Percentiles rank a stretch among this genome's conserved stretches.
Conservation (phyloP, 345 rosid species). For the Jatropha curcas region DNA sequence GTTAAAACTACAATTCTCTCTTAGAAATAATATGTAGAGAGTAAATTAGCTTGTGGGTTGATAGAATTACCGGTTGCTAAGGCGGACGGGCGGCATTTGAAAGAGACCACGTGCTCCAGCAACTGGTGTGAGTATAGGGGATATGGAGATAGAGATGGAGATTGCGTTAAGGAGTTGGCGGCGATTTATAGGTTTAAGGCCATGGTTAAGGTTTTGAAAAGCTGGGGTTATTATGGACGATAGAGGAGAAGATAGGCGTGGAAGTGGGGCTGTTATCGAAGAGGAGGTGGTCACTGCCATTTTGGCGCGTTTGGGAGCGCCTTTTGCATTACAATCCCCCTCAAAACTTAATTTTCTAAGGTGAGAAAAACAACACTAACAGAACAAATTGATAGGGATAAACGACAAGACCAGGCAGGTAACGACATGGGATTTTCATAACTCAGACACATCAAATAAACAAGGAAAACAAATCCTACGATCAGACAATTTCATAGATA, state of each 20-base stretch:
- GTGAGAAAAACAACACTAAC: no score
- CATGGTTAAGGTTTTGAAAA: slow-evolving; percentile 9
- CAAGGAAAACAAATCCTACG: no score
- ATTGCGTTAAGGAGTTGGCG: slow-evolving; percentile 51
- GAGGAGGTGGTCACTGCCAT: slow-evolving; percentile 13
- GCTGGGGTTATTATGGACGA: not conserved
- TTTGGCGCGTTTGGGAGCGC: slow-evolving; percentile 14
- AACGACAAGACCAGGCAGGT: no score
- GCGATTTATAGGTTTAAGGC: slow-evolving; percentile 34
- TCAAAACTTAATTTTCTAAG: no score
- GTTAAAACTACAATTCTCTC: no score
- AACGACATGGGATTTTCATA: no score
- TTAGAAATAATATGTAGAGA: no score
- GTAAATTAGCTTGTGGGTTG: not conserved
- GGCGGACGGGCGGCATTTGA: slow-evolving; percentile 68
- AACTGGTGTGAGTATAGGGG: slow-evolving; percentile 18
- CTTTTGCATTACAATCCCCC: no score
- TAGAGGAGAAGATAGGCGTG: slow-evolving; percentile 20
- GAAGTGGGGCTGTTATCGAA: not conserved
- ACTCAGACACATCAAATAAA: no score
- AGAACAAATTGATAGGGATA: no score
- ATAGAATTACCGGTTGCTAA: slow-evolving; percentile 47
- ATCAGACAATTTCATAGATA: no score
- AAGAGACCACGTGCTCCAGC: slow-evolving; percentile 66
- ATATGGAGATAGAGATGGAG: slow-evolving; percentile 36